phyloP scores from a whole-genome alignment of 306 rosid genomes.

The Lathyrus aphaca region DNA sequence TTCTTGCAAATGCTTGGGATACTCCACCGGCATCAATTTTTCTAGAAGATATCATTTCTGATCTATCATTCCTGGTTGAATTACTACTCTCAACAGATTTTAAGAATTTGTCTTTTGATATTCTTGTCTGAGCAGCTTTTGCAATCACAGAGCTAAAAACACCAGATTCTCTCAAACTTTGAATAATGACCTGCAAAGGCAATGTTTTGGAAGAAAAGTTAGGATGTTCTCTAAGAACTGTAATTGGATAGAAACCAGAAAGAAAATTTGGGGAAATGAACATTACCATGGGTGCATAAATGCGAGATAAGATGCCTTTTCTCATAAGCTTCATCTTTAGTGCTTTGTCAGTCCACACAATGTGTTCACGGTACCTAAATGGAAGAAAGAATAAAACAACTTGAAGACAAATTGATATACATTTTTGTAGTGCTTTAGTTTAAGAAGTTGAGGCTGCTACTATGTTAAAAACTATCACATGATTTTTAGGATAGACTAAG shows the following conservation, averaged over 20 bases:
- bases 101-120: slow-evolving; percentile 67
- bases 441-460: background rate
- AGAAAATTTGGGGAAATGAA: slow-evolving; percentile 31
- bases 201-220: slow-evolving; percentile 8
- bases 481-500: background rate
- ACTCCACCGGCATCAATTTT: slow-evolving; percentile 56
- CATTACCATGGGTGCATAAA: slow-evolving; percentile 82
- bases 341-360: slow-evolving; percentile 81
- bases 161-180: slow-evolving; percentile 82
- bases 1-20: slow-evolving; percentile 67
- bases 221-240: slow-evolving; percentile 19
- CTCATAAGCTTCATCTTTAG: slow-evolving; percentile 71
- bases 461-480: slow-evolving; percentile 5
- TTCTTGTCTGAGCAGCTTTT: slow-evolving; percentile 60
- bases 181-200: slow-evolving; percentile 68
- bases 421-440: no score
- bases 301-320: slow-evolving; percentile 87
- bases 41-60: slow-evolving; percentile 58
- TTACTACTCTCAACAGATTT: slow-evolving; percentile 74
- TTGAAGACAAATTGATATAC: slow-evolving; percentile 1
- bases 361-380: slow-evolving; percentile 81
- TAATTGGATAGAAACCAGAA: slow-evolving; percentile 24
- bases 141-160: slow-evolving; percentile 63
- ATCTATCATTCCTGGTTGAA: slow-evolving; percentile 54
- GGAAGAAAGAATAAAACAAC: slow-evolving; percentile 20